Percentiles rank a stretch among this genome's conserved stretches.
Evolutionary conservation across 345 rosid species (phyloP).

Genomic region (Aethionema arabicum): DNA sequence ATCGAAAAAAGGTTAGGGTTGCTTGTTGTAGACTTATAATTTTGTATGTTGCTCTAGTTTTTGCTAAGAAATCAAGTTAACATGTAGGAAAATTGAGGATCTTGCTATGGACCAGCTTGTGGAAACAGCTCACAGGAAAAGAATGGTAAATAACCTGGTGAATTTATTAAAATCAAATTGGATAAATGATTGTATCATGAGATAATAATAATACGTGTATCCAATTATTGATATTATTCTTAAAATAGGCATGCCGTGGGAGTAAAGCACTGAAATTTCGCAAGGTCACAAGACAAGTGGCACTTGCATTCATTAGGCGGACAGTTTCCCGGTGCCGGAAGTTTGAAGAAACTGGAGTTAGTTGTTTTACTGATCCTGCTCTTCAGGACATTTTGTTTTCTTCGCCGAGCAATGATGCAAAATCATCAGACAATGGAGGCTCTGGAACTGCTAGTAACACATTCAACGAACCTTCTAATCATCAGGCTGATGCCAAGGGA

Average conservation of each 20-base stretch:
- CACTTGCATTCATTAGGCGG: conserved; percentile 65
- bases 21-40: conserved; percentile 17
- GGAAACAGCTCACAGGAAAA: conserved; percentile 76
- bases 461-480: conserved; percentile 64
- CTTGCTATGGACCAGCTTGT: conserved; percentile 84
- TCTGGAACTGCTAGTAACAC: conserved; percentile 97
- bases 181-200: conserved; percentile 14
- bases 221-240: conserved; percentile 9
- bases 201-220: conserved; percentile 14
- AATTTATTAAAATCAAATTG: conserved; percentile 4
- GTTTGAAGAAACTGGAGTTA: conserved; percentile 74
- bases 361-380: conserved; percentile 76
- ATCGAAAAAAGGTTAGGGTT: conserved; percentile 58
- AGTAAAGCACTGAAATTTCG: conserved; percentile 61
- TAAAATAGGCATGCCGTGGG: conserved; percentile 73
- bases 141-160: conserved; percentile 53
- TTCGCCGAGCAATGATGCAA: conserved; percentile 66
- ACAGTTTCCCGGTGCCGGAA: conserved; percentile 70
- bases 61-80: conserved; percentile 26
- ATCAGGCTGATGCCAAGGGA: conserved; percentile 73
- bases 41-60: conserved; percentile 10
- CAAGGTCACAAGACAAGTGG: conserved; percentile 77
- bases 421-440: conserved; percentile 84
- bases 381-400: conserved; percentile 72
- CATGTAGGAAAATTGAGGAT: conserved; percentile 70